Evolutionary conservation across 352 stramenopile genomes (phyloP).

Genomic region (Blastocystis sp.): DNA sequence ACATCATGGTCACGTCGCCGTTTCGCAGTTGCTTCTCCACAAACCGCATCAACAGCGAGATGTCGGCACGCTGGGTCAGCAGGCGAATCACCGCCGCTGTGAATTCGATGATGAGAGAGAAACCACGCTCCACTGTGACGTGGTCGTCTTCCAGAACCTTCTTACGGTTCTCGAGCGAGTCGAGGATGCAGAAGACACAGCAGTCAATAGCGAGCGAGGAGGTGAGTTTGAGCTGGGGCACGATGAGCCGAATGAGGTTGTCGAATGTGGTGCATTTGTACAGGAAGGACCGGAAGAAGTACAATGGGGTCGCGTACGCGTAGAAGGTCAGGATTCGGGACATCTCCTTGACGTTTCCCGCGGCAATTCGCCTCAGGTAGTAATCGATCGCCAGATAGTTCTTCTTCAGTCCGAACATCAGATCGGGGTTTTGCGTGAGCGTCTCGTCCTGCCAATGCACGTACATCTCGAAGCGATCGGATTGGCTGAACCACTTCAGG

Average conservation of each 20-base stretch:
- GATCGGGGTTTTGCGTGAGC: neutral
- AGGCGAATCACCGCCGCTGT: slow-evolving; percentile 3
- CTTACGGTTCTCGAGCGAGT: slow-evolving; percentile 30
- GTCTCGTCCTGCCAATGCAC: neutral
- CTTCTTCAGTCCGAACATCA: slow-evolving; percentile 50
- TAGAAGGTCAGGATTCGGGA: slow-evolving; percentile 40
- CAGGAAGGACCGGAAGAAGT: slow-evolving; percentile 48
- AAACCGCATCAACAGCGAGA: neutral
- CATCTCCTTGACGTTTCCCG: slow-evolving; percentile 42
- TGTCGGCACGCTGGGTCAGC: slow-evolving; percentile 4
- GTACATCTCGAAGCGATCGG: slow-evolving; percentile 31
- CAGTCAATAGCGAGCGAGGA: slow-evolving; percentile 30
- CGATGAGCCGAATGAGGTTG: slow-evolving; percentile 32
- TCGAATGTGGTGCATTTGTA: slow-evolving; percentile 60
- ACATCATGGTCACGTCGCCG: neutral
- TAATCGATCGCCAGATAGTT: slow-evolving; percentile 53
- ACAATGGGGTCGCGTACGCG: slow-evolving; percentile 12
- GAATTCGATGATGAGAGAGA: slow-evolving; percentile 18
- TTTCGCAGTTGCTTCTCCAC: neutral
- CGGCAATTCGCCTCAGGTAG: slow-evolving; percentile 24
- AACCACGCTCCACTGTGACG: slow-evolving; percentile 7
- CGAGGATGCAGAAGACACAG: slow-evolving; percentile 40
- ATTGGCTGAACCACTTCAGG: slow-evolving; percentile 11
- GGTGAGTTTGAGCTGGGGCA: slow-evolving; percentile 26
- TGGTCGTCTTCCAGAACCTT: neutral